Conservation (phyloP, 805 yeast genomes). For the Saturnispora mendoncae region DNA sequence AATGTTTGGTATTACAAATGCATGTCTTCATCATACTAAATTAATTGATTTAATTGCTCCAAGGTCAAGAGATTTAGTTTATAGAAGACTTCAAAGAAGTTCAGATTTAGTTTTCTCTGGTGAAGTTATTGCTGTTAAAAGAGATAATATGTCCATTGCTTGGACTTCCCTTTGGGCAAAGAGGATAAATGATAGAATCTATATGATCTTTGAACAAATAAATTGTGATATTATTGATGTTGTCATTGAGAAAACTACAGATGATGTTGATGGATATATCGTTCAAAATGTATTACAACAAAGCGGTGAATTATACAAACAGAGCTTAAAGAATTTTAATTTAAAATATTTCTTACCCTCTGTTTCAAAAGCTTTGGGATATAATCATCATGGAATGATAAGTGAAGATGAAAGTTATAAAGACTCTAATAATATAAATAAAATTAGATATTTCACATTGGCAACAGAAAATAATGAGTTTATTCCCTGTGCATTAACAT, state of each 20-base stretch:
- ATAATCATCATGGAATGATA: neutral
- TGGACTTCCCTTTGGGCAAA: slow-evolving; percentile 94
- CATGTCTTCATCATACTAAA: slow-evolving; percentile 50
- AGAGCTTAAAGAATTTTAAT: slow-evolving; percentile 11
- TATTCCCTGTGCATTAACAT: slow-evolving; percentile 68
- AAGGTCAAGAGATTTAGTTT: slow-evolving; percentile 62
- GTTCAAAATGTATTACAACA: slow-evolving; percentile 10
- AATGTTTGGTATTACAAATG: slow-evolving; percentile 71
- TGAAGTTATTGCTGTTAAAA: slow-evolving; percentile 70
- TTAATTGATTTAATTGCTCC: slow-evolving; percentile 72
- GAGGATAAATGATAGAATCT: slow-evolving; percentile 55
- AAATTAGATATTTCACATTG: slow-evolving; percentile 56
- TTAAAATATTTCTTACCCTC: slow-evolving; percentile 20
- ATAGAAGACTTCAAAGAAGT: slow-evolving; percentile 40
- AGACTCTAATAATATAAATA: slow-evolving; percentile 41
- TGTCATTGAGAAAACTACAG: slow-evolving; percentile 33
- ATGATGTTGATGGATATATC: slow-evolving; percentile 10
- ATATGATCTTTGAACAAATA: slow-evolving; percentile 83
- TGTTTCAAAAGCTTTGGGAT: slow-evolving; percentile 15
- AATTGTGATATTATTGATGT: slow-evolving; percentile 62
- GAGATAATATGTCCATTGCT: slow-evolving; percentile 56
- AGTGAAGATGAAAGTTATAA: slow-evolving; percentile 11
- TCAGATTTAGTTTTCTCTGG: slow-evolving; percentile 63
- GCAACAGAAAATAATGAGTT: slow-evolving; percentile 30
- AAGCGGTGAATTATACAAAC: slow-evolving; percentile 17